phyloP scores from a whole-genome alignment of 2,329 filamentous ascomycete species.

The Ascochyta pisi region DNA sequence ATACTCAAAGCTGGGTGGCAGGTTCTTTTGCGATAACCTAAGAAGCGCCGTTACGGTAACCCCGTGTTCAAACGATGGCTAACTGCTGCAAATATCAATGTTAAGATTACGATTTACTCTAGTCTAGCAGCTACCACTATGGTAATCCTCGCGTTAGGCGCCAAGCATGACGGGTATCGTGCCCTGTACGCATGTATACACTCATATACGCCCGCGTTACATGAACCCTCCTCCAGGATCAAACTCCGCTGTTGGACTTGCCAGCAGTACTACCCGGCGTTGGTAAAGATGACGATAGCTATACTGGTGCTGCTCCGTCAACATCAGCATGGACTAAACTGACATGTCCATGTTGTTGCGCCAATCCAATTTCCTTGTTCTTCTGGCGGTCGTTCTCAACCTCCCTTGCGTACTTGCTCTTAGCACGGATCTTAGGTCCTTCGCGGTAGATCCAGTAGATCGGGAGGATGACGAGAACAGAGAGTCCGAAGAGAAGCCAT shows the following conservation, averaged over 20 bases:
- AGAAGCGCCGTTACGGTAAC: not conserved
- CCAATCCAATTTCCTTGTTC: constrained; percentile 4
- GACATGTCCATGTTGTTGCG: constrained; percentile 1
- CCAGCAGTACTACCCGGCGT: not conserved
- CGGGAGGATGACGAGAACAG: constrained; percentile 58
- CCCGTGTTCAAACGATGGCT: not conserved
- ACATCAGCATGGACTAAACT: not conserved
- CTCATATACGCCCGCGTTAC: not conserved
- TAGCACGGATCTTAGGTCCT: constrained; percentile 59
- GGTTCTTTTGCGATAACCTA: no score
- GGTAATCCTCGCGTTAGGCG: no score
- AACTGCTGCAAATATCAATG: not conserved
- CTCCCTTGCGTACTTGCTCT: constrained; percentile 37
- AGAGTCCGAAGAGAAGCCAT: constrained; percentile 58
- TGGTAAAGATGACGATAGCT: not conserved
- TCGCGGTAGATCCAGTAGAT: constrained; percentile 65
- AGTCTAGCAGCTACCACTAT: not conserved
- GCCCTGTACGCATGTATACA: not conserved
- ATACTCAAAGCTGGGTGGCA: not conserved
- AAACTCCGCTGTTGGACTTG: not conserved
- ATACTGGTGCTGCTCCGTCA: not conserved
- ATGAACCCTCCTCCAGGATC: not conserved
- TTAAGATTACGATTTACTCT: not conserved
- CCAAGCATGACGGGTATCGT: not conserved
- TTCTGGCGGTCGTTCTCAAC: constrained; percentile 32